Conservation (phyloP, 768 basidiomycete species). For the Tricholoma furcatifolium region DNA sequence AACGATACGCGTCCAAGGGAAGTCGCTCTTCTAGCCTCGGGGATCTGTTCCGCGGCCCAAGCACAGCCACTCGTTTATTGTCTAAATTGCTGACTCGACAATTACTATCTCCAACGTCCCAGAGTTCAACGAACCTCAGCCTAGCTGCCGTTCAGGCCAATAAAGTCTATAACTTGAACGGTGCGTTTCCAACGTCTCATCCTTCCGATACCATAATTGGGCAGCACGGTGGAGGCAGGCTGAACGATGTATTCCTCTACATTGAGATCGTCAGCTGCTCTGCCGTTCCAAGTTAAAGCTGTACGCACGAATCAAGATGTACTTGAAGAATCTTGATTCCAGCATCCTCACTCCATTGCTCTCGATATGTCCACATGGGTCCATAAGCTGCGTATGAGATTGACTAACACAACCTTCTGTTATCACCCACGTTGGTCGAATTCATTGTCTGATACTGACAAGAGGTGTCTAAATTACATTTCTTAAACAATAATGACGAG, state of each 20-base stretch:
- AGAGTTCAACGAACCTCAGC: conserved; percentile 35
- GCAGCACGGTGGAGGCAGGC: conserved; percentile 35
- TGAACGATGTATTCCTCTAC: conserved; percentile 36
- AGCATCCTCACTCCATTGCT: neutral
- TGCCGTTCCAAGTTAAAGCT: neutral
- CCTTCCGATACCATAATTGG: conserved; percentile 43
- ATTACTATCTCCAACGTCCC: conserved; percentile 19
- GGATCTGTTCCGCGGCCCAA: too few relatives aligned
- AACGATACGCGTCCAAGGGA: too few relatives aligned
- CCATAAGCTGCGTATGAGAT: too few relatives aligned
- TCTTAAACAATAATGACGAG: too few relatives aligned
- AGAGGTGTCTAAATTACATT: too few relatives aligned
- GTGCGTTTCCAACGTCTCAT: conserved; percentile 39
- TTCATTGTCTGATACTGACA: too few relatives aligned
- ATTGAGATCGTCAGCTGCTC: neutral
- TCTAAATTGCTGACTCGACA: conserved; percentile 3
- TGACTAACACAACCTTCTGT: too few relatives aligned
- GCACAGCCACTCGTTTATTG: neutral
- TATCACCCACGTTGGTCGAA: too few relatives aligned
- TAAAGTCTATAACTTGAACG: conserved; percentile 36
- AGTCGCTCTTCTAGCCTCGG: too few relatives aligned
- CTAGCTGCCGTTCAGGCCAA: conserved; percentile 30
- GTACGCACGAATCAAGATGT: conserved; percentile 28
- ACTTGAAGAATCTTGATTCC: conserved; percentile 24
- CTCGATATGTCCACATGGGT: too few relatives aligned